Base-by-base conservation (phyloP, 352 stramenopile genomes). In the Pythium angustatum region DNA sequence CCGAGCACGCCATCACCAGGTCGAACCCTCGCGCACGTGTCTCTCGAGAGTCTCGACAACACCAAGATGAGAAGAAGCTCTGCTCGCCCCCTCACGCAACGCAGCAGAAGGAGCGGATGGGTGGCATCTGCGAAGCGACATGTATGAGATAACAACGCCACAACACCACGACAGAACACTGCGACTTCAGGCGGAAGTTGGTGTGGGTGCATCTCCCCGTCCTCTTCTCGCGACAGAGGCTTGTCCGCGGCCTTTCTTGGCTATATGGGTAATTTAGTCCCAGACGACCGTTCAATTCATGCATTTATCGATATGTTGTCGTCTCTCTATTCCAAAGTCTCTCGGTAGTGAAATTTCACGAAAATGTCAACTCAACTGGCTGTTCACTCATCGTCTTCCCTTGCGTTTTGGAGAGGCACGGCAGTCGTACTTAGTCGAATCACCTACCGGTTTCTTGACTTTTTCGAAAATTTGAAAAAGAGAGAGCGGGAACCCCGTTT, bases 381-480 rank as follows among this genome's bases (percentile, higher is more conserved):
- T n/a, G n/a, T n/a, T n/a, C n/a, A n/a, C n/a, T n/a, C n/a, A n/a
- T n/a, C n/a, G n/a, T n/a, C n/a, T n/a, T n/a, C n/a, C n/a, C n/a
- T n/a, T n/a, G n/a, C n/a, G n/a, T n/a, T n/a, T n/a, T n/a, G n/a
- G n/a, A n/a, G n/a, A n/a, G n/a, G n/a, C n/a, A n/a, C n/a, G n/a
- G n/a, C n/a, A n/a, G n/a, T 62, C 58, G 58, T 66, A 66, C 58
- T 66, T 66, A 51, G 19, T 17, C 49, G 58, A 44, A 47, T 27
- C 27, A 21, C 24, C 28, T 31, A 28, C 24, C 12, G 22, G 17
- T n/a, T 43, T 56, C 19, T 44, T 28, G 28, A 41, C 52, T 34
- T 65, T 59, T 66, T 56, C 48, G 45, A 57, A 66, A 36, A 41
- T 66, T 66, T 66, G 48, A 66, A 66, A 62, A 43, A 51, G 45